A percentile compares a stretch with the other conserved stretches of the same genome.
Conservation (phyloP, 2,329 filamentous ascomycete genomes). For the Arthrobotrys iridis region DNA sequence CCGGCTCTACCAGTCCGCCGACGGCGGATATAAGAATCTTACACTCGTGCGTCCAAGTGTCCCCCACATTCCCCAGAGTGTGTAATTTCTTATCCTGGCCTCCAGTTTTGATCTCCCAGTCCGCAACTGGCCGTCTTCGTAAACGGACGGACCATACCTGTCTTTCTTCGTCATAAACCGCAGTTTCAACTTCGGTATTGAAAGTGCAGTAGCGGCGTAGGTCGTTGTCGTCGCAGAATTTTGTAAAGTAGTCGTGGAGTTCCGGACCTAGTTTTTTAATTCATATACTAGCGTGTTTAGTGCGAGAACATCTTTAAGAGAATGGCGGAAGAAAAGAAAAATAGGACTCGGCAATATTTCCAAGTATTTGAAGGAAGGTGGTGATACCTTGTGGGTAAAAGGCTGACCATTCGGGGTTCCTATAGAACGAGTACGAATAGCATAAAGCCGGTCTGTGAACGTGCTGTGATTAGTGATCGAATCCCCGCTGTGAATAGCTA, state of each 20-base stretch:
- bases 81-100: constrained; percentile 59
- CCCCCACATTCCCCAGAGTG: constrained; percentile 55
- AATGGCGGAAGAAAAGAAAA: background rate
- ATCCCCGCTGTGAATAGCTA: too few relatives aligned
- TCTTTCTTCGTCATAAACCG: constrained; percentile 67
- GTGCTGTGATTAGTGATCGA: background rate
- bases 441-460: constrained; percentile 66
- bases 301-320: background rate
- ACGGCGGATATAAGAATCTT: constrained; percentile 68
- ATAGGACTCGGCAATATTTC: background rate
- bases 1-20: constrained; percentile 69
- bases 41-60: constrained; percentile 67
- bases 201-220: constrained; percentile 70
- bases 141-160: constrained; percentile 68
- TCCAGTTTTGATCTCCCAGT: constrained; percentile 66
- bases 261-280: constrained; percentile 65
- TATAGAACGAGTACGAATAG: constrained; percentile 69
- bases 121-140: constrained; percentile 66
- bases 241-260: constrained; percentile 66
- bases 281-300: background rate
- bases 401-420: constrained; percentile 66
- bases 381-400: constrained; percentile 62
- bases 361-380: background rate
- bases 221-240: constrained; percentile 66
- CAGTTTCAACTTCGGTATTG: constrained; percentile 68